Evolutionary conservation across 2,329 filamentous ascomycete genomes (phyloP), one percentile per base, ranked within the genome.

Genomic region (Didymella pomorum): DNA sequence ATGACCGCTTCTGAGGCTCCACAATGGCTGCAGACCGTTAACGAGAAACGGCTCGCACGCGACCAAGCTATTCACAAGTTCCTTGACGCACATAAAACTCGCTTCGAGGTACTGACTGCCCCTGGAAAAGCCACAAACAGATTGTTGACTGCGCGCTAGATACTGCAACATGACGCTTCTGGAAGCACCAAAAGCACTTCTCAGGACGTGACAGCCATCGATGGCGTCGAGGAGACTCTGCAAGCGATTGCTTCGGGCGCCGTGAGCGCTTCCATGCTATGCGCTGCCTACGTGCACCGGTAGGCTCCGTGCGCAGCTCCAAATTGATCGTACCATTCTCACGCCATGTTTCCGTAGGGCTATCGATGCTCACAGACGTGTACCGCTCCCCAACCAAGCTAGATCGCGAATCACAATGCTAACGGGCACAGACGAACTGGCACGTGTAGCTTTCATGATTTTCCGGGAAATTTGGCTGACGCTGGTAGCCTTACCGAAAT

Each of bases 401-500:
- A 23, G 37, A 12, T n/a, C 12, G 26, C 39, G 9, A n/a, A 21
- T 42, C 25, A 44, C 29, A 29, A 33, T 48, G 54, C 66, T 71
- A 53, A 70, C 63, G 82, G 56, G 79, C 83, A 46, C 56, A 82
- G 74, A 74, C 73, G 28, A 76, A 76, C 44, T 76, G 73, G 73
- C 69, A 73, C 55, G 72, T 52, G 80, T 0, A 52, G 41, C 56
- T 29, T 82, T 82, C 21, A 86, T 58, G 81, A 79, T 0, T 83
- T 0, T 62, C 85, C 83, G 82, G 11, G 86, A 85, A 61, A 80
- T 83, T 5, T 79, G 29, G 57, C 9, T 76, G 52, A 72, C 55
- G 26, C 23, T 37, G 37, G 78, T 45, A 79, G 76, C 63, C 72
- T 83, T 54, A 80, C 80, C 49, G 80, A 82, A 63, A 79, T 82